Evolutionary conservation across 164 flowering plant species (phyloP).

Genomic region (Hamamelis virginiana): DNA sequence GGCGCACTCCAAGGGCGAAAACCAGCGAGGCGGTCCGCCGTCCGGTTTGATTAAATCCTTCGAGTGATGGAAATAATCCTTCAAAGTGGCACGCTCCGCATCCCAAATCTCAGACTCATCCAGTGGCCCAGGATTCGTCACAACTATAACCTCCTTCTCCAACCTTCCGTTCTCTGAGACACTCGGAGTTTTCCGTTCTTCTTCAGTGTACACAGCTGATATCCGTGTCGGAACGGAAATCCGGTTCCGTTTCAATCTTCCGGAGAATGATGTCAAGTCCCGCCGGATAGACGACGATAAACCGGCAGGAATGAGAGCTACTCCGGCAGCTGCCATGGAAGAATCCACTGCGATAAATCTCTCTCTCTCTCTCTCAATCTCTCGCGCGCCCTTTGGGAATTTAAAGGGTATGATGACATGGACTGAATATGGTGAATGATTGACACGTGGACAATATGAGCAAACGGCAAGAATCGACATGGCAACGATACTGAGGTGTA

Average conservation of each 20-base stretch:
- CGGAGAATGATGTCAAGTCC: background rate
- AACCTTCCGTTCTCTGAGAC: background rate
- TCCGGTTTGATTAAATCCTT: slow-evolving; percentile 41
- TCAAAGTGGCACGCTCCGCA: slow-evolving; percentile 26
- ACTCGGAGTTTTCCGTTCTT: background rate
- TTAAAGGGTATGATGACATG: too few relatives aligned
- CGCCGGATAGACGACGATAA: background rate
- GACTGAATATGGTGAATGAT: too few relatives aligned
- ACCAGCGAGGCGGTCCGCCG: slow-evolving; percentile 75
- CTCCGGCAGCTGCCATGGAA: slow-evolving; percentile 25
- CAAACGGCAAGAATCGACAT: too few relatives aligned
- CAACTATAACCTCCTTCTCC: background rate
- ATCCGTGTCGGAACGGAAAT: background rate
- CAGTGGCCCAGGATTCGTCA: background rate
- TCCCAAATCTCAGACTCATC: slow-evolving; percentile 14
- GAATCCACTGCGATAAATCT: background rate
- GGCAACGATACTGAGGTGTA: too few relatives aligned
- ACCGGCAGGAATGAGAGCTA: background rate
- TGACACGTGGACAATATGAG: too few relatives aligned
- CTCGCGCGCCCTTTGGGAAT: too few relatives aligned
- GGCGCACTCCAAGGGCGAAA: slow-evolving; percentile 57
- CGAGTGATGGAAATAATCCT: slow-evolving; percentile 41
- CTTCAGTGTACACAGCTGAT: background rate
- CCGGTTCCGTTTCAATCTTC: background rate
- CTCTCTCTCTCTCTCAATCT: background rate